Evolutionary conservation across 1,139 yeast species (phyloP), one percentile per base, ranked within the genome.

Genomic region (Meyerozyma athensensis): DNA sequence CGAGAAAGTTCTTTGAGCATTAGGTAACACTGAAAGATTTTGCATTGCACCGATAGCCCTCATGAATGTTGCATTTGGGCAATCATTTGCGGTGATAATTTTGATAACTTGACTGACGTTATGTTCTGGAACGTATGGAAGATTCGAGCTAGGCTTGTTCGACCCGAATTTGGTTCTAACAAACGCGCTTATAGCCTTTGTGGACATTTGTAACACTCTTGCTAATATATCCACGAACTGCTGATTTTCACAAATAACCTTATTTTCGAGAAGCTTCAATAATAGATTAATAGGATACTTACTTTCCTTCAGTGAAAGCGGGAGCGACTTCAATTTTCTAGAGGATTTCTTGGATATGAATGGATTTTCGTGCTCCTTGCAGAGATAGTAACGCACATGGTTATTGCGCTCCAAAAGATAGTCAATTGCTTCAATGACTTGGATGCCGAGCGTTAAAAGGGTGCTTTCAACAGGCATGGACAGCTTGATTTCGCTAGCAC

Each of bases 21-120:
- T 76, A 2, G 76, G 71, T 26, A 87, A 63, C 14, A 72, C 66
- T 0, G 87, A 77, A 39, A 90, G 59, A 53, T 86, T 82, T 50
- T 85, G 94, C 82, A 90, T 86, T 2, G 90, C 79, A 43, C 86
- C 78, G 36, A 90, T 71, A 0, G 94, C 81, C 54, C 90, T 85
- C 50, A 89, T 87, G 61, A 89, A 89, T 0, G 95, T 89, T 31
- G 83, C 76, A 46, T 87, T 83, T 19, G 90, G 81, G 56, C 97
- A 87, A 42, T 89, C 95, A 53, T 86, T 86, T 1, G 94, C 79
- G n/a, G 84, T 77, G 39, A 90, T 67, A 32, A 87, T 77, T 26
- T 79, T 74, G 14, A 86, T 81, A 36, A 87, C 68, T 43, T 76
- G 74, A 39, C 77, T 72, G 52, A 86, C 65, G 46, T 82, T 81